A percentile compares a stretch with the other conserved stretches of the same genome.
Evolutionary conservation across 1,284 basidiomycete genomes (phyloP).

Genomic region (Fomitopsis schrenkii): DNA sequence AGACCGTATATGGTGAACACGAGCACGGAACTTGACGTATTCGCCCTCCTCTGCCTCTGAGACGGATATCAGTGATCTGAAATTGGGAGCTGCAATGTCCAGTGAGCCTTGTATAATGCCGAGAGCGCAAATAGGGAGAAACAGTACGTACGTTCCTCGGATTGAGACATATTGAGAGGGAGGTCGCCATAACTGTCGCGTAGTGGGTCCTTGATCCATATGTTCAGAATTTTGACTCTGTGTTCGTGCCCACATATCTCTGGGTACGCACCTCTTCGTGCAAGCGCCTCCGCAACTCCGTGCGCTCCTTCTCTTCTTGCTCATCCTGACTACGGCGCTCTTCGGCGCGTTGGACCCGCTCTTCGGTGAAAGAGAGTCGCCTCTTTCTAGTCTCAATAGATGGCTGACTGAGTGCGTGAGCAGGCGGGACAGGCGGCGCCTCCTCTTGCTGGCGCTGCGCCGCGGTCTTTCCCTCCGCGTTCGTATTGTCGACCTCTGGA

Average conservation of each 20-base stretch:
- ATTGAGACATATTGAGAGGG: conserved; percentile 41
- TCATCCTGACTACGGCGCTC: conserved; percentile 22
- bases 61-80: conserved; percentile 17
- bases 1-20: conserved; percentile 60
- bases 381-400: neutral
- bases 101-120: neutral
- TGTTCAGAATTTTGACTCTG: neutral
- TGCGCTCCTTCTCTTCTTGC: conserved; percentile 14
- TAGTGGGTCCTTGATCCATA: conserved; percentile 48
- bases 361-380: conserved; percentile 22
- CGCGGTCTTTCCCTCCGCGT: conserved; percentile 11
- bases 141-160: conserved; percentile 7
- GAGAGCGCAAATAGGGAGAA: neutral
- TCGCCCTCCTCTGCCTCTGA: conserved; percentile 38
- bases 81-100: conserved; percentile 17
- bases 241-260: neutral
- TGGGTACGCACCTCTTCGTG: conserved; percentile 36
- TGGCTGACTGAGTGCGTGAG: conserved; percentile 1
- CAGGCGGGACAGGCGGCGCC: neutral
- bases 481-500: conserved; percentile 12
- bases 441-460: conserved; percentile 10
- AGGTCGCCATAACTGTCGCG: conserved; percentile 62
- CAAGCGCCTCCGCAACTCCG: conserved; percentile 45
- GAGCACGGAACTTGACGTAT: conserved; percentile 52
- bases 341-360: conserved; percentile 18